These are phyloP conservation scores for Eucalyptus leucophloia DNA, from an alignment of 345 rosid species.

Conservation along the genomic window DNA sequence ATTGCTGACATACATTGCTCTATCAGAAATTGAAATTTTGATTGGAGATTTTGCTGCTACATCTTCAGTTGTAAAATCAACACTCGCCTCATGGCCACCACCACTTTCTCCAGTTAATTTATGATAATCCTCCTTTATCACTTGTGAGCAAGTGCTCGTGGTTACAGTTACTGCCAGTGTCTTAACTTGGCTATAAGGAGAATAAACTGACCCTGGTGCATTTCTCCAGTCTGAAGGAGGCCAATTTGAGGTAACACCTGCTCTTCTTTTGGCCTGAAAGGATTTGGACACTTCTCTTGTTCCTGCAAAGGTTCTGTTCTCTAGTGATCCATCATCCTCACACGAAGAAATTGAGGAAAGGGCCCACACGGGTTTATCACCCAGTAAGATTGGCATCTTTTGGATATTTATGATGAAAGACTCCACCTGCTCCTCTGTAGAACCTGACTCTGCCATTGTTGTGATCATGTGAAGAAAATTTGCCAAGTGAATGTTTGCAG, in stretches of 20 bases:
- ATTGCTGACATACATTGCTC: too few relatives aligned
- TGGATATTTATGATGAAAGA: too few relatives aligned
- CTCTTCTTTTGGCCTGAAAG: conserved; percentile 16
- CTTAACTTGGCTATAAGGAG: conserved; percentile 11
- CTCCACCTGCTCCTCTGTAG: too few relatives aligned
- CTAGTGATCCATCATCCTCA: conserved; percentile 1
- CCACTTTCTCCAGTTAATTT: background rate
- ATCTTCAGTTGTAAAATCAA: conserved; percentile 25
- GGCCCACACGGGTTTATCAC: too few relatives aligned
- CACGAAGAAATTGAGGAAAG: background rate
- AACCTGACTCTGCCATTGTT: too few relatives aligned
- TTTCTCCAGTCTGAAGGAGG: conserved; percentile 57
- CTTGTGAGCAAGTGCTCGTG: background rate
- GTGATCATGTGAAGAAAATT: too few relatives aligned
- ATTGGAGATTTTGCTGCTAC: background rate
- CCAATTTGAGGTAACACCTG: conserved; percentile 39
- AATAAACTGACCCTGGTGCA: conserved; percentile 26
- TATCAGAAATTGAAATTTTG: too few relatives aligned
- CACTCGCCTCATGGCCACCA: background rate
- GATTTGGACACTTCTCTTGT: background rate
- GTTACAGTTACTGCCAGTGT: conserved; percentile 1
- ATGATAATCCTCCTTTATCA: conserved; percentile 2
- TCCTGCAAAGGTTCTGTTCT: background rate
- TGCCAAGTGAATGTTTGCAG: too few relatives aligned
- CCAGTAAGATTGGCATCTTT: too few relatives aligned